Conservation (phyloP, 2,329 filamentous ascomycete species). For the Aspergillus calidoustus region DNA sequence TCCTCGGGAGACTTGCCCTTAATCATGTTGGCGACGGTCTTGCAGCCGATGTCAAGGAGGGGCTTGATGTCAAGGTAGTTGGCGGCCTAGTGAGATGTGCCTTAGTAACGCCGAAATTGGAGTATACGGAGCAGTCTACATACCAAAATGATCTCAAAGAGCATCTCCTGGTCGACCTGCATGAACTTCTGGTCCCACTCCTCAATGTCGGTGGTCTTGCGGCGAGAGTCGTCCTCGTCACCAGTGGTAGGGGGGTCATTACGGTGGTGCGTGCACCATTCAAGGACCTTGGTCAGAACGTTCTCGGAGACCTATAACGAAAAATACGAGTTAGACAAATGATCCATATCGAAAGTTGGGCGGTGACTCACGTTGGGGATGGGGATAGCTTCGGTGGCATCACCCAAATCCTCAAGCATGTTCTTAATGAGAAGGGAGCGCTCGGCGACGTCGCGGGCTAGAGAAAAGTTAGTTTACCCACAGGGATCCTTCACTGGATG, state of each 20-base stretch:
- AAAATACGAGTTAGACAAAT: conserved; percentile 1
- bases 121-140: conserved; percentile 38
- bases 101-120: not conserved
- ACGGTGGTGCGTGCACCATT: conserved; percentile 97
- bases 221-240: conserved; percentile 90
- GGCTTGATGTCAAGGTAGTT: conserved; percentile 99
- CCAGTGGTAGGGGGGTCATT: conserved; percentile 79
- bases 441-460: conserved; percentile 83
- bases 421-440: conserved; percentile 97
- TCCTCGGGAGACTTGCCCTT: conserved; percentile 99
- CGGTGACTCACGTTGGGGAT: conserved; percentile 65
- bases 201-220: conserved; percentile 98
- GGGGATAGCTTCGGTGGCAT: conserved; percentile 63
- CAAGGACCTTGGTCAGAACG: conserved; percentile 92
- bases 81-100: conserved; percentile 66
- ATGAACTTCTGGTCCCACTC: conserved; percentile 99
- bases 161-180: conserved; percentile 99
- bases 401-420: conserved; percentile 91
- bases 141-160: conserved; percentile 98
- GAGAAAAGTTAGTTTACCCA: conserved; percentile 10
- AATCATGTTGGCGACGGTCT: conserved; percentile 99
- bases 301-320: conserved; percentile 77
- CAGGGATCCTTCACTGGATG: not conserved
- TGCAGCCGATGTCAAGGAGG: conserved; percentile 96
- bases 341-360: not conserved